Base-by-base conservation (phyloP, 2,329 filamentous ascomycete genomes). In the Apiospora koreana region DNA sequence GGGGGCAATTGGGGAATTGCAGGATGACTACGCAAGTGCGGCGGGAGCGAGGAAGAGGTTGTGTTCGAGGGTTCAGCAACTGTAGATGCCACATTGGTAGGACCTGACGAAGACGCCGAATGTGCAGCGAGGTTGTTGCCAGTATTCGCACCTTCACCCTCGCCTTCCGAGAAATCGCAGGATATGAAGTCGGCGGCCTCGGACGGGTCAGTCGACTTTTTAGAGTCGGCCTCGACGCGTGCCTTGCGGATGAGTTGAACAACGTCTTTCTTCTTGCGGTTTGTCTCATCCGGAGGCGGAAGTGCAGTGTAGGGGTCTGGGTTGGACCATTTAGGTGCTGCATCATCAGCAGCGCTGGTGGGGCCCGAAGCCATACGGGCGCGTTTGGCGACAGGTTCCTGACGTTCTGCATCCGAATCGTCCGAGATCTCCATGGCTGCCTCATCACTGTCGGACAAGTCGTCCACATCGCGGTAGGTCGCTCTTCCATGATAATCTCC, bases 171-270 rank as follows among this genome's bases (percentile, higher is more conserved):
- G 62, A 93, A 86, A 74, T 91, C 92, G 71, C 95, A 93, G 0
- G 95, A 97, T 69, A 99, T 97, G 78, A 98, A 98, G 74, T 99
- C 95, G 70, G 93, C 92, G 28, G 87, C 85, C 65, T 91, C 87
- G 1, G 87, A 84, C 28, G 89, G 86, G 1, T 86, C 82, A 14
- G 85, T 82, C 0, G 85, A 80, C 41, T 87, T 84, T 35, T 85
- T 82, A 12, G 82, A 78, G 7, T 83, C 80, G 3, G 84, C 82
- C 46, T 91, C 88, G 43, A 94, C 85, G 65, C 95, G 93, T 2
- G 95, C 94, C 78, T 97, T 98, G 75, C 95, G 91, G 75, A 98
- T 98, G 72, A 97, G 82, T 77, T 97, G 93, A 45, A 98, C 93
- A 48, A 98, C 92, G 74, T 98, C 94, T 74, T 90, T 91, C 80